Evolutionary conservation across 129 eudicot genomes (phyloP), one percentile per base, ranked within the genome.

Genomic region (Chrysanthemum seticuspe): DNA sequence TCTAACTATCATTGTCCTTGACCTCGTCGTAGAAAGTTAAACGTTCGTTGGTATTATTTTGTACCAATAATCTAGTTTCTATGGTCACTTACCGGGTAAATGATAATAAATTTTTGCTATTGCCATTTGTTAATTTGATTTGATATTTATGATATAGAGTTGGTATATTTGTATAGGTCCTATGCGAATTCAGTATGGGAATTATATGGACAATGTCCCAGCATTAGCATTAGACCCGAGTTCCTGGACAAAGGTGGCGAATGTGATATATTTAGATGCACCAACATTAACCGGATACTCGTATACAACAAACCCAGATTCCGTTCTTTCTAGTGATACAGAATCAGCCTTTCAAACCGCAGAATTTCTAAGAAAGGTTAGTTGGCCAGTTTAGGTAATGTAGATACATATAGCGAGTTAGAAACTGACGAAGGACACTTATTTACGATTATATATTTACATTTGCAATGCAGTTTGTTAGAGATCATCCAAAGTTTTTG

Each of bases 181-280:
- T 10, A 13, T 76, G 67, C 74, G 44, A 50, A 12, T 76, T 16
- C 53, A 67, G 4, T 47, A 60, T 29, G 74, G 68, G 21, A 19
- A 65, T n/a, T 55, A 72, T 10, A 23, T 61, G 25, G 48, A 65
- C n/a, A 57, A 59, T 6, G 78, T 57, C 3, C 80, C 80, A 3
- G 80, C 74, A 12, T 48, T 76, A 29, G 34, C 27, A 61, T 31
- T 76, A 13, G 68, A 68, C 45, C 80, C 80, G 4, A 58, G 58
- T n/a, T 68, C 80, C 6, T 68, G 80, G 75, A 76, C 80, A 10
- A 76, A 68, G 86, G 81, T 78, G 27, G 78, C 86, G 1, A 83
- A 66, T 16, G 57, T 83, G 15, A 78, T 83, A 36, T 83, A 69
- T 52, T 14, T 83, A 50, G 86, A 83, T 75, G 78, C 77, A 71